Evolutionary conservation across 179 eudicot species (phyloP), one percentile per base, ranked within the genome.

Genomic region (Spinacia oleracea): DNA sequence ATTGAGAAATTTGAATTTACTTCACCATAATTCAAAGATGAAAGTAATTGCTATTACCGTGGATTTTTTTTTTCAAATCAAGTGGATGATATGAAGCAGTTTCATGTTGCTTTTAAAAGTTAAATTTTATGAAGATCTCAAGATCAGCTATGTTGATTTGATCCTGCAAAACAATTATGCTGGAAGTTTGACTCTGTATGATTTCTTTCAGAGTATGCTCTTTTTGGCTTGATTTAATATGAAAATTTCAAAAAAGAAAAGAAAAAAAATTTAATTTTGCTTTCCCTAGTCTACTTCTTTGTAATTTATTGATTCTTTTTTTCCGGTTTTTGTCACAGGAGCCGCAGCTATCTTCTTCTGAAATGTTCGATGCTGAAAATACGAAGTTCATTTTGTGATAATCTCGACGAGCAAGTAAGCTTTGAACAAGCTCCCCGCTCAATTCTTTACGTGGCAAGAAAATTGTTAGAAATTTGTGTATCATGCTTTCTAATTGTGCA

Each of bases 291-390:
- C 35, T 9, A 23, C 29, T 68, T n/a, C 29, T 68, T n/a, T 46
- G 27, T 4, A 42, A 31, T 25, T 42, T 76, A 21, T 2, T 45
- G 20, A 3, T 32, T 15, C 25, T 9, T 2, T 45, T 72, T 9
- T 2, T 45, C 67, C 63, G 29, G 43, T 58, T 73, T 38, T 14
- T n/a, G 40, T 58, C 6, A 85, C 89, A 91, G 96, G 93, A 88
- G 70, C 89, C 89, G 4, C 85, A 82, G 70, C 77, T 91, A 77
- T 91, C 92, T 5, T 87, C 91, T 75, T 88, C 92, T 7, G 76
- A 91, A 71, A 45, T 29, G 15, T 89, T 91, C 55, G 82, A 89
- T 50, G 69, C 77, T 5, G 80, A 82, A 29, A 73, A 62, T 23
- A 74, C 86, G 1, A 51, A 50, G 73, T 84, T 84, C 69, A 50